Base-by-base conservation (phyloP, 2,329 filamentous ascomycete species). In the Xylariaceae sp. region DNA sequence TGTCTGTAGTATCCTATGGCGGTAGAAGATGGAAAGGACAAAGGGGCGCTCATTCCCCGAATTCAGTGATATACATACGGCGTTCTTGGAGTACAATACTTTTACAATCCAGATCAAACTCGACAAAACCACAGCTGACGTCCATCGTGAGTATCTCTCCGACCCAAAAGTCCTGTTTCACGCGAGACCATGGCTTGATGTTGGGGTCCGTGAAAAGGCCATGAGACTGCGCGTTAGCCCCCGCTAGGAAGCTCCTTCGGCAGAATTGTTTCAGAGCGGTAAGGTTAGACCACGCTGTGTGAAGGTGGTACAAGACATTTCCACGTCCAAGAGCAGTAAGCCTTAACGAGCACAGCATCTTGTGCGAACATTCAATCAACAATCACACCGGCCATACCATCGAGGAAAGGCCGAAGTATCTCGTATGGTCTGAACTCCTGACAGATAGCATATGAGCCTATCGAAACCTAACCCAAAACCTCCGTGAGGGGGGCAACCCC, bases 401-500 rank as follows among this genome's bases (percentile, higher is more conserved):
- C 90, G 79, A 36, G 90, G 90, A 60, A 95, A 96, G 19, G 87
- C 79, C 41, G 94, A 86, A 18, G 89, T 79, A 63, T 96, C 90
- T 59, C 89, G 79, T 56, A 96, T 79, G 54, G 87, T 95, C 50
- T 79, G 76, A 30, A 91, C 81, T 9, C 89, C 89, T 24, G 85
- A 79, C 41, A 96, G 72, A 66, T 95, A 95, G 58, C 85, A 83
- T 53, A 95, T 65, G 49, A 95, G 74, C 41, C 90, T 79, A 70
- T 96, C 90, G 60, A 95, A 94, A 8, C 90, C 90, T 42, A 96
- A 64, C 3, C 90, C 90, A 60, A 95, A 96, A 1, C 90, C 90
- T 32, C 90, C 90, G 56, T 95, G 90, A 28, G 89, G 89, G 42
- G 89, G 87, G 52, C 85, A 90, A n/a, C 90, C 90, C 78, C 89